Base-by-base conservation (phyloP, 257 asterid species). In the Handroanthus guayacan region DNA sequence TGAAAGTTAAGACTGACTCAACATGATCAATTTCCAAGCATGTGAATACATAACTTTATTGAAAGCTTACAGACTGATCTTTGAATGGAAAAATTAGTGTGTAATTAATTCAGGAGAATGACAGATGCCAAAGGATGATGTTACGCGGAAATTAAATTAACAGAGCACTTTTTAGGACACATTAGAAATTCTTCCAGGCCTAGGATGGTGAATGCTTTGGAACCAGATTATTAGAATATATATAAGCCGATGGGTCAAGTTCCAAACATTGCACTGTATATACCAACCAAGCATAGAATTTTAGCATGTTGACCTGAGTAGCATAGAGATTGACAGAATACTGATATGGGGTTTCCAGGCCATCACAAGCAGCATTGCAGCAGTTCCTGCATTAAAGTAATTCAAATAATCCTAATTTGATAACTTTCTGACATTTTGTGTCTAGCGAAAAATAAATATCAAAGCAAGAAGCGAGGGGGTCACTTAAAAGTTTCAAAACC, bases 281-380 rank as follows among this genome's bases (percentile, higher is more conserved):
- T 67, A 79, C 31, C 72, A 78, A 36, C 69, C 60, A 62, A 72
- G 67, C 68, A 78, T 37, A 31, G 66, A 71, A 63, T 20, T 61
- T 44, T 14, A 65, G 70, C 25, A 56, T 72, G 69, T 71, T 69
- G 50, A 95, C 99, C 99, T 91, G 86, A 95, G 94, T 62, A 93
- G 80, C 82, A 88, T 86, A 36, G 91, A 76, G 66, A 86, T 90
- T 69, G 99, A 89, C 39, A 95, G 87, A 80, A 93, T 71, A 83
- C 78, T 79, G 80, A 93, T 81, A 66, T 88, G 87, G 81, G 94
- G 93, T 71, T 91, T 82, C 99, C 99, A 95, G 77, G 95, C 96
- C 89, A 93, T 83, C 85, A 90, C 86, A 75, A 95, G 99, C 82
- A 95, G 87, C 93, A 95, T 91, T 9, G 87, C 91, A 84, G 98